Percentiles rank a stretch among this genome's conserved stretches.
phyloP scores from a whole-genome alignment of 192 early-diverging fungal genomes.

The Umbelopsis vinacea region DNA sequence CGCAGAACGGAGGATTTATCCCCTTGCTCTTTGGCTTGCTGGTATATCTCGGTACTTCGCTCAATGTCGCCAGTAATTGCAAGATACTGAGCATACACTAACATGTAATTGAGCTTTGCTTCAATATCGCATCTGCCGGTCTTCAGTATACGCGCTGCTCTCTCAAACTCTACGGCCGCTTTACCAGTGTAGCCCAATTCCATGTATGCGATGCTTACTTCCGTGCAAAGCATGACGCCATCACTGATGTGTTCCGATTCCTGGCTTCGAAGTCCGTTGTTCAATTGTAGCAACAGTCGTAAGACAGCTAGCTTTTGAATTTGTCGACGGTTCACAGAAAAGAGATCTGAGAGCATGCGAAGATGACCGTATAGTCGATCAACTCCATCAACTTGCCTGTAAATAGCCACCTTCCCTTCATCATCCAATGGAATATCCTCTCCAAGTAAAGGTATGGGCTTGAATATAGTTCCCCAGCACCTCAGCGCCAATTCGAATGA shows the following conservation, averaged over 20 bases:
- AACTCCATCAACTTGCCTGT: slow-evolving; percentile 45
- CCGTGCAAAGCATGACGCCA: slow-evolving; percentile 26
- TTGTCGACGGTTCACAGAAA: slow-evolving; percentile 59
- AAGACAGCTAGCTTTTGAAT: slow-evolving; percentile 58
- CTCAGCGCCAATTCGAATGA: slow-evolving; percentile 59
- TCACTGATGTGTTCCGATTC: slow-evolving; percentile 27
- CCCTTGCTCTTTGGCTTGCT: slow-evolving; percentile 10
- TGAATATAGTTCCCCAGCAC: slow-evolving; percentile 63
- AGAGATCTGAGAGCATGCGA: slow-evolving; percentile 62
- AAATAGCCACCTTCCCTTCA: slow-evolving; percentile 28
- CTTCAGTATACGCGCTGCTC: slow-evolving; percentile 48
- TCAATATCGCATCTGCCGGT: slow-evolving; percentile 26
- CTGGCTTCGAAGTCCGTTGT: slow-evolving; percentile 48
- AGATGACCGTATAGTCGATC: slow-evolving; percentile 57
- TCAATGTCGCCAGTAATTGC: slow-evolving; percentile 59
- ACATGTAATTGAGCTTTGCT: slow-evolving; percentile 45
- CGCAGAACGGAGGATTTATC: background rate
- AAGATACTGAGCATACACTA: slow-evolving; percentile 66
- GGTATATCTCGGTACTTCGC: slow-evolving; percentile 41
- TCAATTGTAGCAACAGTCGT: slow-evolving; percentile 59
- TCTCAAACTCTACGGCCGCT: slow-evolving; percentile 59
- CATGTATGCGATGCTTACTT: slow-evolving; percentile 61
- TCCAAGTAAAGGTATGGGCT: background rate
- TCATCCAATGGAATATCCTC: slow-evolving; percentile 33
- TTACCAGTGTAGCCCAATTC: slow-evolving; percentile 77